Conservation (phyloP, 2,329 filamentous ascomycete species). For the Exophiala viscosa region DNA sequence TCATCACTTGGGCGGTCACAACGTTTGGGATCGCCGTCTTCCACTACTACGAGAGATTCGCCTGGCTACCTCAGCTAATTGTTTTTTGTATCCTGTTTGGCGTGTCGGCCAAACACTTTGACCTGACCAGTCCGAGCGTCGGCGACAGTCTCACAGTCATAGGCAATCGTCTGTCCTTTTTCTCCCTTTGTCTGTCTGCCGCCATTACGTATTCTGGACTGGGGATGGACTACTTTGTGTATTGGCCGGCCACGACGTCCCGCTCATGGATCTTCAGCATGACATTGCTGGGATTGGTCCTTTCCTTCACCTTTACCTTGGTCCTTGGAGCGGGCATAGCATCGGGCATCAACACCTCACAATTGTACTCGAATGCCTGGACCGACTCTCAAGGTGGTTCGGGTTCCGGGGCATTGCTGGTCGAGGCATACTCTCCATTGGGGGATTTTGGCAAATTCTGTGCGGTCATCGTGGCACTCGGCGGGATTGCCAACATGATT, state of each 20-base stretch:
- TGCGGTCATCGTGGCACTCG: conserved; percentile 61
- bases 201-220: conserved; percentile 21
- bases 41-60: conserved; percentile 64
- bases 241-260: conserved; percentile 55
- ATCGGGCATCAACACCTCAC: conserved; percentile 52
- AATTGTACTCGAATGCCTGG: conserved; percentile 57
- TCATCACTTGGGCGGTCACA: conserved; percentile 61
- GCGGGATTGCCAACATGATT: conserved; percentile 63
- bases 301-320: conserved; percentile 60
- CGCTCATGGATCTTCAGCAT: conserved; percentile 54
- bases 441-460: conserved; percentile 65
- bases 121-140: conserved; percentile 49
- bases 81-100: conserved; percentile 61
- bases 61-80: conserved; percentile 61
- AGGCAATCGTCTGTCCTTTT: conserved; percentile 61
- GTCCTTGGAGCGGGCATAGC: conserved; percentile 61
- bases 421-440: conserved; percentile 58
- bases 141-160: conserved; percentile 38
- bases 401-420: conserved; percentile 62
- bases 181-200: conserved; percentile 54
- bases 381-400: conserved; percentile 32
- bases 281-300: conserved; percentile 54
- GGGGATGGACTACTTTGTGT: conserved; percentile 43
- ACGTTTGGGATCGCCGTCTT: conserved; percentile 66
- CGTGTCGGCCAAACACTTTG: conserved; percentile 58